phyloP scores from a whole-genome alignment of 192 early-diverging fungal species.

The Mortierella alpina region DNA sequence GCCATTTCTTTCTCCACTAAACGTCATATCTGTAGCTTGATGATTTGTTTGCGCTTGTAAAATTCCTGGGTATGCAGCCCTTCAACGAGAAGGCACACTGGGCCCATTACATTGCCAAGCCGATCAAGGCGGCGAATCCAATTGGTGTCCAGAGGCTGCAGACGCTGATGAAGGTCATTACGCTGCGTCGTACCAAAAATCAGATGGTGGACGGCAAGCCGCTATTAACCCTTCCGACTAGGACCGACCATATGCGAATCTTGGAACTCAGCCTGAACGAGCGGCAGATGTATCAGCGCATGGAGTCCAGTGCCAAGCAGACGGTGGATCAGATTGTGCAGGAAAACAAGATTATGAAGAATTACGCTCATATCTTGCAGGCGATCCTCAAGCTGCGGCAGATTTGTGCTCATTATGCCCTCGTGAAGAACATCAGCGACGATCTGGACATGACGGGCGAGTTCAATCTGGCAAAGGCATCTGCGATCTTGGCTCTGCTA shows the following conservation, averaged over 20 bases:
- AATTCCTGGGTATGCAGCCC: slow-evolving; percentile 75
- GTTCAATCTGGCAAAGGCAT: slow-evolving; percentile 40
- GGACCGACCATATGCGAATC: slow-evolving; percentile 65
- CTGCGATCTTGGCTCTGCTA: slow-evolving; percentile 33
- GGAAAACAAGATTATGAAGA: slow-evolving; percentile 72
- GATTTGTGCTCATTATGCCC: slow-evolving; percentile 53
- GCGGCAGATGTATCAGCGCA: slow-evolving; percentile 74
- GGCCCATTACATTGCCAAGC: slow-evolving; percentile 51
- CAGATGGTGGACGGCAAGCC: slow-evolving; percentile 78
- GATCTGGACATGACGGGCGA: slow-evolving; percentile 45
- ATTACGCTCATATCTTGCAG: slow-evolving; percentile 77
- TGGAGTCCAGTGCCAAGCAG: slow-evolving; percentile 71
- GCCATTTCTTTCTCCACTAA: background rate
- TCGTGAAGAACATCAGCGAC: slow-evolving; percentile 46
- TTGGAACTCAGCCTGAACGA: slow-evolving; percentile 73
- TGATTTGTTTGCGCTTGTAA: slow-evolving; percentile 88
- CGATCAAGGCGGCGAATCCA: slow-evolving; percentile 52
- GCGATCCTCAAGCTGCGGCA: slow-evolving; percentile 59
- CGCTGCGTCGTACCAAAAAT: slow-evolving; percentile 90
- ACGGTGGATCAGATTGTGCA: slow-evolving; percentile 66
- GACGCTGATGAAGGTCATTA: slow-evolving; percentile 79
- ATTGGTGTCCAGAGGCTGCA: slow-evolving; percentile 61
- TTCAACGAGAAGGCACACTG: slow-evolving; percentile 55
- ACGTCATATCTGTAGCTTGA: slow-evolving; percentile 63
- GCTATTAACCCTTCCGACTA: slow-evolving; percentile 81